phyloP scores from a whole-genome alignment of 192 early-diverging fungal genomes.

The Backusella circina region DNA sequence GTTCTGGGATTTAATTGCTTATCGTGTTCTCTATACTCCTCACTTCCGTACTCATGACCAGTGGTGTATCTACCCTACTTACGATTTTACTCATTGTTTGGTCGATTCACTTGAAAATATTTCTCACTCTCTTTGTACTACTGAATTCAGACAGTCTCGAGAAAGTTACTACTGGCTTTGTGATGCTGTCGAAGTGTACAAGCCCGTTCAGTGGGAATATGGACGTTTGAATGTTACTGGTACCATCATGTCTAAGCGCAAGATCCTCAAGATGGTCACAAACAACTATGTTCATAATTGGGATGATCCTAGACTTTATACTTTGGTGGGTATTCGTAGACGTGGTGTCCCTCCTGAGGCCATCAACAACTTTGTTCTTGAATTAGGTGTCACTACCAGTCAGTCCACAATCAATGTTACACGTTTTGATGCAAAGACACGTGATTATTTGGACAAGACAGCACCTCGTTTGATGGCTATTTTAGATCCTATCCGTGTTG shows the following conservation, averaged over 20 bases:
- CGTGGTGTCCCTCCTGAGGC: conserved; percentile 97
- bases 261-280: conserved; percentile 88
- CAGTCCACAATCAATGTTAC: conserved; percentile 79
- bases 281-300: conserved; percentile 76
- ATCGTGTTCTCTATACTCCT: conserved; percentile 87
- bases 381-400: conserved; percentile 84
- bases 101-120: conserved; percentile 99
- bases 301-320: conserved; percentile 97
- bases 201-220: conserved; percentile 99
- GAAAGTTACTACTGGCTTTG: conserved; percentile 99
- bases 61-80: conserved; percentile 99
- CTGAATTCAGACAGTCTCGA: conserved; percentile 91
- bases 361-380: conserved; percentile 96
- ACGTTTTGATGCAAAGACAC: conserved; percentile 92
- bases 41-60: conserved; percentile 90
- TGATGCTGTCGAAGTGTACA: conserved; percentile 97
- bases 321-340: conserved; percentile 91
- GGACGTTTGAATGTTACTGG: conserved; percentile 91
- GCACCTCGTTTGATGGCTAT: conserved; percentile 94
- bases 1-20: conserved; percentile 99
- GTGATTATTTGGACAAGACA: conserved; percentile 89
- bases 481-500: conserved; percentile 84
- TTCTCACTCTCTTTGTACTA: conserved; percentile 97
- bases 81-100: conserved; percentile 98
- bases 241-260: conserved; percentile 97